Conservation (phyloP, 1,284 basidiomycete species). For the Neolentinus lepideus region DNA sequence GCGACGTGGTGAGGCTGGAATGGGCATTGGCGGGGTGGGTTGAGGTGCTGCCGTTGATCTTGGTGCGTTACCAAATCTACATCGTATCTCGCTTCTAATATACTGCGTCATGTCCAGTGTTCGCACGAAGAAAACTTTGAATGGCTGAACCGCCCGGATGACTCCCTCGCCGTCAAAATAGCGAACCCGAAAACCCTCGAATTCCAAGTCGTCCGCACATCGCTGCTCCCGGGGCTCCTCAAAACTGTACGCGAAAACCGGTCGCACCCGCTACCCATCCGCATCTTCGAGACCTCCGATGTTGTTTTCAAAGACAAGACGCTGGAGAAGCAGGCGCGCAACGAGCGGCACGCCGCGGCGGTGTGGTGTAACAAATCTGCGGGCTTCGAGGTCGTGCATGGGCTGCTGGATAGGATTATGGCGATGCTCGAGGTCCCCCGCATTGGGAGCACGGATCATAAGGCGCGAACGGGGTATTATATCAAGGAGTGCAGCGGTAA, state of each 20-base stretch:
- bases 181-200: slow-evolving; percentile 97
- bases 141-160: slow-evolving; percentile 84
- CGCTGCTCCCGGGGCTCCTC: slow-evolving; percentile 89
- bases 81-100: neutral
- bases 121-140: slow-evolving; percentile 98
- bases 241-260: slow-evolving; percentile 98
- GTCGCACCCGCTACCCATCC: slow-evolving; percentile 87
- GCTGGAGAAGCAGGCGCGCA: slow-evolving; percentile 80
- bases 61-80: slow-evolving; percentile 50
- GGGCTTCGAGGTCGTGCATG: slow-evolving; percentile 96
- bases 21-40: slow-evolving; percentile 96
- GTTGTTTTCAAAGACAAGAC: slow-evolving; percentile 83
- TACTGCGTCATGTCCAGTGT: slow-evolving; percentile 48
- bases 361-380: slow-evolving; percentile 96
- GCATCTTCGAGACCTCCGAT: slow-evolving; percentile 92
- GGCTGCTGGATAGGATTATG: slow-evolving; percentile 92
- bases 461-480: slow-evolving; percentile 79
- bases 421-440: slow-evolving; percentile 87
- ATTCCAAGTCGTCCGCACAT: slow-evolving; percentile 97
- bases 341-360: slow-evolving; percentile 83
- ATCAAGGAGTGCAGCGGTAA: slow-evolving; percentile 80
- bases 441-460: slow-evolving; percentile 51
- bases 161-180: slow-evolving; percentile 82
- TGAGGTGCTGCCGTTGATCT: slow-evolving; percentile 90
- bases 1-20: slow-evolving; percentile 84